Conservation (phyloP, 2,329 filamentous ascomycete genomes). For the Domatiomyces catenatus region DNA sequence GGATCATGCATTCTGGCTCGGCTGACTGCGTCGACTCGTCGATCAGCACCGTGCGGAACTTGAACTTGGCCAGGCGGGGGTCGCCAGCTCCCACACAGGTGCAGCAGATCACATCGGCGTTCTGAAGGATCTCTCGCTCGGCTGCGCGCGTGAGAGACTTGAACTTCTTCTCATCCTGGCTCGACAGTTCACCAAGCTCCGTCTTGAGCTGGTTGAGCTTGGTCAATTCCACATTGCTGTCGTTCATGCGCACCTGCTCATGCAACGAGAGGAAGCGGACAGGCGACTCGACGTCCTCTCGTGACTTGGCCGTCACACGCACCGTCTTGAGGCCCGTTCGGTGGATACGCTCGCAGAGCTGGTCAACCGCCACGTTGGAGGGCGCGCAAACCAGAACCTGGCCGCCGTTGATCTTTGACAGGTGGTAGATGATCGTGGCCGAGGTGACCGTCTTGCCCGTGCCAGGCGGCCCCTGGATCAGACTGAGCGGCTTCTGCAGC, state of each 20-base stretch:
- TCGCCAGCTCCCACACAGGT: constrained; percentile 96
- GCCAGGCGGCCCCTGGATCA: constrained; percentile 92
- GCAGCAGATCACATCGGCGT: constrained; percentile 96
- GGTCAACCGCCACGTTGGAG: constrained; percentile 95
- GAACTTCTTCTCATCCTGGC: constrained; percentile 95
- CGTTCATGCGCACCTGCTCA: constrained; percentile 93
- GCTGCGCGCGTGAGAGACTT: constrained; percentile 88
- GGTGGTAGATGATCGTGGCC: constrained; percentile 94
- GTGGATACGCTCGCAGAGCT: constrained; percentile 93
- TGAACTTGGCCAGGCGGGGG: constrained; percentile 87
- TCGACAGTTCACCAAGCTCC: constrained; percentile 79
- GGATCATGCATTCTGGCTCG: constrained; percentile 98
- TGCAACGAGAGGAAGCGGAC: constrained; percentile 91
- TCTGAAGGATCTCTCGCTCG: constrained; percentile 85
- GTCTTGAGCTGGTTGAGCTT: constrained; percentile 88
- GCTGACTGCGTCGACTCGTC: constrained; percentile 97
- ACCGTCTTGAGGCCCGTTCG: constrained; percentile 90
- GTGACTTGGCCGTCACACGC: constrained; percentile 93
- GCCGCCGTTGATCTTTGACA: constrained; percentile 80
- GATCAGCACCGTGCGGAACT: constrained; percentile 94
- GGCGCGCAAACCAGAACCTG: constrained; percentile 94
- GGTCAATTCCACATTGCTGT: constrained; percentile 82
- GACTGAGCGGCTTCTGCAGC: constrained; percentile 76
- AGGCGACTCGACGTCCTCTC: constrained; percentile 96
- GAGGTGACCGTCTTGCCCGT: constrained; percentile 98